phyloP scores from a whole-genome alignment of 768 basidiomycete species.

The Rhizopogon roseolus region DNA sequence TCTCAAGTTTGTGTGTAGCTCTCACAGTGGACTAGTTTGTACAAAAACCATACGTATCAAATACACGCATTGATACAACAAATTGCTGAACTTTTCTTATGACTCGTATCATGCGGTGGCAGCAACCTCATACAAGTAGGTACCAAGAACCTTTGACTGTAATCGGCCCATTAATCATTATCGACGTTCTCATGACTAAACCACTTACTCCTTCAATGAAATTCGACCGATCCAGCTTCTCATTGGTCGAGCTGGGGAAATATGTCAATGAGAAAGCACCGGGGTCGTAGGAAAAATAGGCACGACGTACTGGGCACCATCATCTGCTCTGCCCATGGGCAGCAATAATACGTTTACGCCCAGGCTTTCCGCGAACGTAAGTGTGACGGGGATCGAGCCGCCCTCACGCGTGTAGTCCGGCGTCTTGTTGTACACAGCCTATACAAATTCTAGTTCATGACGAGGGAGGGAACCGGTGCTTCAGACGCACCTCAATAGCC shows the following conservation, averaged over 20 bases:
- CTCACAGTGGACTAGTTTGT: conserved; percentile 34
- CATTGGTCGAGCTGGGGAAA: conserved; percentile 73
- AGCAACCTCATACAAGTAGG: conserved; percentile 27
- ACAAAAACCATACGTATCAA: conserved; percentile 31
- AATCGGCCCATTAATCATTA: neutral
- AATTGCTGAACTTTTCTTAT: neutral
- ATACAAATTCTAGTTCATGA: neutral
- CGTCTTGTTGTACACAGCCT: conserved; percentile 57
- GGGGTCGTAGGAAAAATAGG: neutral
- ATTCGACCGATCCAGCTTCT: conserved; percentile 90
- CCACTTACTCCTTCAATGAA: conserved; percentile 75
- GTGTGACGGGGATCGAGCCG: conserved; percentile 91
- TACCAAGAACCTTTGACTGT: conserved; percentile 29
- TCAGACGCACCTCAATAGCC: conserved; percentile 63
- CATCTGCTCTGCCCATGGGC: conserved; percentile 92
- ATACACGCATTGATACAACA: neutral
- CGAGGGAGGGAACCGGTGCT: neutral
- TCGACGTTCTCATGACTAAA: neutral
- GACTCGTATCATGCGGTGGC: conserved; percentile 8
- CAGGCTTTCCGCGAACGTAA: conserved; percentile 88
- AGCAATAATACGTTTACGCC: conserved; percentile 84
- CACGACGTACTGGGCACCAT: conserved; percentile 79
- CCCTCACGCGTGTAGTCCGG: conserved; percentile 88
- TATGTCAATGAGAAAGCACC: neutral
- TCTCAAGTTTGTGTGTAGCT: too few relatives aligned